Evolutionary conservation across 305 asterid genomes (phyloP).

Genomic region (Fraxinus baroniana): DNA sequence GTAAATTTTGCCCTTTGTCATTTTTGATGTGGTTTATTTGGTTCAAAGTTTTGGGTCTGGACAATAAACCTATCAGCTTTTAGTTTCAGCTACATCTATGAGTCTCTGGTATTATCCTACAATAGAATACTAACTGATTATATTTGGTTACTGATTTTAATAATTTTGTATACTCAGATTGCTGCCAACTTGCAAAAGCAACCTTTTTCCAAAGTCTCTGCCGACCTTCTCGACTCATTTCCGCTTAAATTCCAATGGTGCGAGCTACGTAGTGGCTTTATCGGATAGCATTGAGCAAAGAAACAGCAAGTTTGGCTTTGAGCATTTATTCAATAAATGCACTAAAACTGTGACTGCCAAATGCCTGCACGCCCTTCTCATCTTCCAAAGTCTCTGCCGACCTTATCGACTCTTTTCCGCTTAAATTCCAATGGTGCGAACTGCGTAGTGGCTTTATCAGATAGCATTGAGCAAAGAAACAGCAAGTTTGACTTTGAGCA

Average conservation of each 20-base stretch:
- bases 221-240: background rate
- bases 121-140: background rate
- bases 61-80: background rate
- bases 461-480: background rate
- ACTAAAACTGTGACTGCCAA: background rate
- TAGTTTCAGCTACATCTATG: background rate
- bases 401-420: background rate
- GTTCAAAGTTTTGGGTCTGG: background rate
- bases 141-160: background rate
- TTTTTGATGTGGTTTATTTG: background rate
- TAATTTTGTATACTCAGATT: background rate
- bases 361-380: background rate
- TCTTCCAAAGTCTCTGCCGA: background rate
- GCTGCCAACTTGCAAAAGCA: background rate
- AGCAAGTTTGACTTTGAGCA: background rate
- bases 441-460: background rate
- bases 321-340: background rate
- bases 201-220: background rate
- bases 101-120: background rate
- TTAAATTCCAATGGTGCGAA: background rate
- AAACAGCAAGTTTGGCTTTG: background rate
- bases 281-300: background rate
- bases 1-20: background rate
- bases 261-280: background rate
- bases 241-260: background rate